Percentiles rank a stretch among this genome's conserved stretches.
These are phyloP conservation scores for Crithidia mellificae DNA, from an alignment of 208 protist genomes.

Conservation along the genomic window DNA sequence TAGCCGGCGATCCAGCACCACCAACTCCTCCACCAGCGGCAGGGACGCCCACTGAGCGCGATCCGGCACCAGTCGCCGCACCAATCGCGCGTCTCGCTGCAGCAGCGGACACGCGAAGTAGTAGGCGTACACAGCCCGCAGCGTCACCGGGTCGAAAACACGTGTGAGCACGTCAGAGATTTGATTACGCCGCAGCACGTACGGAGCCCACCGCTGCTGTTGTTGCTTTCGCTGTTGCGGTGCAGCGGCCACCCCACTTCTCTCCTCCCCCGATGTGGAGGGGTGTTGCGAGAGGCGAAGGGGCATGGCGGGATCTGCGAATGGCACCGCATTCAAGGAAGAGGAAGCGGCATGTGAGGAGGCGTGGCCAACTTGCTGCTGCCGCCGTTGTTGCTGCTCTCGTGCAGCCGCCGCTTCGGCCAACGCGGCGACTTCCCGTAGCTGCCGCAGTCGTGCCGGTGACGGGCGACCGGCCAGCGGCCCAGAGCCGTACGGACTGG, in stretches of 20 bases:
- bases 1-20: conserved; percentile 71
- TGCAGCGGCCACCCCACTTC: background rate
- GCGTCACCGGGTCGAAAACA: conserved; percentile 33
- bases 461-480: background rate
- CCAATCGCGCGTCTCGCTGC: conserved; percentile 51
- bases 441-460: conserved; percentile 11
- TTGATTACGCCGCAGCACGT: conserved; percentile 40
- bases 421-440: conserved; percentile 25
- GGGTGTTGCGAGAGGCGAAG: conserved; percentile 5
- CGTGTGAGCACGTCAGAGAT: conserved; percentile 33
- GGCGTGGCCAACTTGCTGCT: background rate
- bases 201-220: conserved; percentile 23
- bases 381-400: conserved; percentile 5
- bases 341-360: background rate
- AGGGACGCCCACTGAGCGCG: conserved; percentile 65
- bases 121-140: conserved; percentile 69
- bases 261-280: background rate
- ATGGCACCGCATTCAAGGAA: background rate
- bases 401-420: conserved; percentile 5
- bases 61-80: conserved; percentile 68
- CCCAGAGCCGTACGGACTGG: background rate
- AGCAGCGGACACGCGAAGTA: conserved; percentile 56
- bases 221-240: background rate
- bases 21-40: conserved; percentile 73
- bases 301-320: conserved; percentile 20